Evolutionary conservation across 352 stramenopile genomes (phyloP).

Genomic region (Pilasporangium apinafurcum): DNA sequence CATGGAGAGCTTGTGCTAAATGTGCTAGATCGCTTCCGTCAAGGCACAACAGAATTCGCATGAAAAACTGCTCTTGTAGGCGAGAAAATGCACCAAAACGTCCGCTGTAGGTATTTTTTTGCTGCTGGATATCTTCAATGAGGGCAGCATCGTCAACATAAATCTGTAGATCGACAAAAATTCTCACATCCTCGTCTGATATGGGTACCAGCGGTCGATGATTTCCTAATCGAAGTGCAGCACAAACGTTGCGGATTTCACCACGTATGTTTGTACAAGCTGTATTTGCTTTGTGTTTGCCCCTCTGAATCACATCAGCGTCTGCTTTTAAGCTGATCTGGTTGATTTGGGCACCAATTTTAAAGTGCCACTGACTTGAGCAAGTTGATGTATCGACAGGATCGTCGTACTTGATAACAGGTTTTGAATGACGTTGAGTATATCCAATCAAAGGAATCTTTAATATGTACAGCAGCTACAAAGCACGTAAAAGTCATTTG

Average conservation of each 20-base stretch:
- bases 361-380: constrained; percentile 8
- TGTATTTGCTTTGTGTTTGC: background rate
- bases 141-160: constrained; percentile 23
- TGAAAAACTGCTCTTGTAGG: constrained; percentile 30
- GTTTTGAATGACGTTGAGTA: background rate
- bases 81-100: constrained; percentile 31
- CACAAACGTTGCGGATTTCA: constrained; percentile 9
- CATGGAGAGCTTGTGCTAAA: constrained; percentile 14
- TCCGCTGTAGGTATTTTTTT: background rate
- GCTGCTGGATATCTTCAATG: constrained; percentile 20
- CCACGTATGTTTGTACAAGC: constrained; percentile 1
- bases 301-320: constrained; percentile 3
- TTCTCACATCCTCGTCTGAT: background rate
- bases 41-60: constrained; percentile 45
- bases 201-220: constrained; percentile 23
- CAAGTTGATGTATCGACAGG: no score
- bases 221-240: constrained; percentile 29
- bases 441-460: constrained; percentile 17
- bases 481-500: background rate
- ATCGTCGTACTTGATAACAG: no score
- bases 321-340: constrained; percentile 8
- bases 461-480: constrained; percentile 33
- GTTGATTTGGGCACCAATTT: constrained; percentile 22
- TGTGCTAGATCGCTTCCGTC: constrained; percentile 23
- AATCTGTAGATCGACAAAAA: constrained; percentile 35